Conservation (phyloP, 768 basidiomycete species). For the Nidularia pulvinata region DNA sequence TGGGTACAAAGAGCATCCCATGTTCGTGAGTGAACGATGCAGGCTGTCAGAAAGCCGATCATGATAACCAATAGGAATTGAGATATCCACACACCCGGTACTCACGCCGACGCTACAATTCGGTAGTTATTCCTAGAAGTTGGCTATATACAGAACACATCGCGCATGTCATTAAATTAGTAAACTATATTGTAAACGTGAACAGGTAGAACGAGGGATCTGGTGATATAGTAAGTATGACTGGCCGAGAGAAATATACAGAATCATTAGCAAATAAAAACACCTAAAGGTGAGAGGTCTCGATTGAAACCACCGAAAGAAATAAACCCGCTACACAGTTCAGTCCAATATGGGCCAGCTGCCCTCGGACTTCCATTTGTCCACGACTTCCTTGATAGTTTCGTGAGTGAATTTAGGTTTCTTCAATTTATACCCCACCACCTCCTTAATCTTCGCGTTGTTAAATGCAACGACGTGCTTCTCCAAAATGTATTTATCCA, state of each 20-base stretch:
- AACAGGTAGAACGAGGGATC: too few relatives aligned
- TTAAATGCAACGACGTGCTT: conserved; percentile 70
- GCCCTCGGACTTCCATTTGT: conserved; percentile 80
- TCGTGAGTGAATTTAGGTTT: conserved; percentile 63
- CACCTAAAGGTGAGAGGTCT: too few relatives aligned
- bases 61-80: not conserved
- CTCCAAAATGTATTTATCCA: conserved; percentile 71
- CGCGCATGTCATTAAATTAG: too few relatives aligned
- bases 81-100: not conserved
- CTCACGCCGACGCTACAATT: not conserved
- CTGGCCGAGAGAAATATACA: too few relatives aligned
- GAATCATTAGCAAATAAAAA: too few relatives aligned
- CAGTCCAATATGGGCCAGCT: conserved; percentile 44
- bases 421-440: conserved; percentile 70
- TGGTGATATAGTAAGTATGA: too few relatives aligned
- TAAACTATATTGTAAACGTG: too few relatives aligned
- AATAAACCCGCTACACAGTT: not conserved
- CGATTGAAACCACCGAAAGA: too few relatives aligned
- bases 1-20: conserved; percentile 1
- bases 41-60: not conserved
- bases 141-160: too few relatives aligned
- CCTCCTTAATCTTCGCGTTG: conserved; percentile 71
- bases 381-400: conserved; percentile 66
- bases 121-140: too few relatives aligned
- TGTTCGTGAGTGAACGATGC: not conserved